phyloP scores from a whole-genome alignment of 2,329 filamentous ascomycete genomes.

The Dactylonectria estremocensis region DNA sequence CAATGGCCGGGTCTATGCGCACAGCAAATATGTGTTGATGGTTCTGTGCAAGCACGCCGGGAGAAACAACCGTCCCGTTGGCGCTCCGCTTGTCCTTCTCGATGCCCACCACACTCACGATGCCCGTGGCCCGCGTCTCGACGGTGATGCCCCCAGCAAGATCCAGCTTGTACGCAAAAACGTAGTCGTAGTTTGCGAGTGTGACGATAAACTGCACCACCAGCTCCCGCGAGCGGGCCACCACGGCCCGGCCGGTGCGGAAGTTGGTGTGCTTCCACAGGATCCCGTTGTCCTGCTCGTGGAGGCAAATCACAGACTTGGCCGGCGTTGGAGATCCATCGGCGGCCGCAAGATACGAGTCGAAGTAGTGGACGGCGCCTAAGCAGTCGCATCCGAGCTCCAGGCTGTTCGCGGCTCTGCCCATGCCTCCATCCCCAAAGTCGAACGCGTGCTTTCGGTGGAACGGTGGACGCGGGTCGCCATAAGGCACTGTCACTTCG shows the following conservation, averaged over 20 bases:
- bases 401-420: conserved; percentile 77
- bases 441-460: conserved; percentile 82
- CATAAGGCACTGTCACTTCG: conserved; percentile 81
- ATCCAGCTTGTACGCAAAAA: conserved; percentile 69
- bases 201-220: conserved; percentile 80
- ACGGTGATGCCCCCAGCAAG: conserved; percentile 73
- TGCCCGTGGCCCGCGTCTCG: conserved; percentile 77
- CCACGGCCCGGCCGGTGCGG: conserved; percentile 73
- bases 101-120: conserved; percentile 74
- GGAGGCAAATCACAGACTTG: conserved; percentile 76
- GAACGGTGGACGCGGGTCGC: conserved; percentile 75
- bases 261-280: conserved; percentile 81
- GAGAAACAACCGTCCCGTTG: conserved; percentile 75
- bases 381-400: conserved; percentile 80
- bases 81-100: conserved; percentile 65
- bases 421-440: conserved; percentile 79
- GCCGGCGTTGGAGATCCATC: conserved; percentile 68
- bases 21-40: conserved; percentile 80
- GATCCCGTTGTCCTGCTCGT: conserved; percentile 81
- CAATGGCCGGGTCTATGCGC: conserved; percentile 76
- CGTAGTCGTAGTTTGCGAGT: conserved; percentile 79
- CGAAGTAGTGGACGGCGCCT: conserved; percentile 76
- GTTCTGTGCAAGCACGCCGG: conserved; percentile 76
- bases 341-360: conserved; percentile 66
- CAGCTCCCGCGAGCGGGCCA: conserved; percentile 73